These are phyloP conservation scores for Aspergillus quadrilineatus DNA, from an alignment of 2,329 filamentous ascomycete genomes.

Conservation along the genomic window DNA sequence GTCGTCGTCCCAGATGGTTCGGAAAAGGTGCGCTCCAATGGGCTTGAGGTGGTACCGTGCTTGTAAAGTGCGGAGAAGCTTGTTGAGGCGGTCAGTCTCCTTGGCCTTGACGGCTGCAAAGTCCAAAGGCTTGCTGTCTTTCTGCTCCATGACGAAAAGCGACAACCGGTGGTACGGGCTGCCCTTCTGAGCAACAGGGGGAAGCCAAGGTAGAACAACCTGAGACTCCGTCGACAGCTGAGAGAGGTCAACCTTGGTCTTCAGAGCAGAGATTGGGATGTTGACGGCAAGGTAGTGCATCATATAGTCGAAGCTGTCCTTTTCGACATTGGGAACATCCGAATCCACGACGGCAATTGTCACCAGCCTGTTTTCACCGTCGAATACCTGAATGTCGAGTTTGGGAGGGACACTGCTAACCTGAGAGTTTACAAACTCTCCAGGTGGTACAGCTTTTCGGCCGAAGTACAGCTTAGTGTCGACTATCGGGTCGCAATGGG, in stretches of 20 bases:
- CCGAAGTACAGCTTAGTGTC: conserved; percentile 83
- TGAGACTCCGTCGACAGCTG: conserved; percentile 61
- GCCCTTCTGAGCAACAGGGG: conserved; percentile 85
- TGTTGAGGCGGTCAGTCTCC: conserved; percentile 60
- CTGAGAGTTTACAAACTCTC: conserved; percentile 72
- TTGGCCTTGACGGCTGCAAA: conserved; percentile 55
- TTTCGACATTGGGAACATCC: conserved; percentile 78
- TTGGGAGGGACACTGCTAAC: conserved; percentile 72
- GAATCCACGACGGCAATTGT: conserved; percentile 84
- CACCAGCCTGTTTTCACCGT: conserved; percentile 75
- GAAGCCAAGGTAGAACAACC: conserved; percentile 75
- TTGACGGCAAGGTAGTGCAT: conserved; percentile 86
- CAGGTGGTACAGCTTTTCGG: conserved; percentile 67
- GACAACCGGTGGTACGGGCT: conserved; percentile 86
- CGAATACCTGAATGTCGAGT: conserved; percentile 81
- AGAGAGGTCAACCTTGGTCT: conserved; percentile 64
- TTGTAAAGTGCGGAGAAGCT: conserved; percentile 73
- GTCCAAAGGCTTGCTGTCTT: conserved; percentile 60
- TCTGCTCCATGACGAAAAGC: conserved; percentile 80
- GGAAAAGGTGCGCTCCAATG: conserved; percentile 84
- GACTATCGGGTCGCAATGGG: conserved; percentile 71
- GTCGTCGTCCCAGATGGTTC: conserved; percentile 82
- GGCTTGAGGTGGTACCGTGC: conserved; percentile 67
- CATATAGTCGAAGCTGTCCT: conserved; percentile 73
- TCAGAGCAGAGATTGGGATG: conserved; percentile 62